A percentile compares a stretch with the other conserved stretches of the same genome.
Conservation (phyloP, 768 basidiomycete species). For the Russula griseocarnosa region DNA sequence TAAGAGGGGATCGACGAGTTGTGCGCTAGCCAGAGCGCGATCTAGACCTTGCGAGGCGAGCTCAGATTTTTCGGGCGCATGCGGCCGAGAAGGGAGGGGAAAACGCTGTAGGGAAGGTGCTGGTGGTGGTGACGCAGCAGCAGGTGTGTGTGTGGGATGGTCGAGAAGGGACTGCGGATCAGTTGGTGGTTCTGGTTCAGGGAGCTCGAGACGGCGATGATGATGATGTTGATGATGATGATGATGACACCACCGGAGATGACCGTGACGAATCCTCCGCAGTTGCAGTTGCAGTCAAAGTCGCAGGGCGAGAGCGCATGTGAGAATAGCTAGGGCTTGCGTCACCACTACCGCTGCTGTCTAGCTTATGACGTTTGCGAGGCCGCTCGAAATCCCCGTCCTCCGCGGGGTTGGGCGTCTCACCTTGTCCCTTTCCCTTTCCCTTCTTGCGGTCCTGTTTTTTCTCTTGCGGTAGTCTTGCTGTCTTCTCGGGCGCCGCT, state of each 20-base stretch:
- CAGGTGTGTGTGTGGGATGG: slow-evolving; percentile 10
- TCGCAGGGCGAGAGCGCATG: not conserved
- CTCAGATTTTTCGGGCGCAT: slow-evolving; percentile 64
- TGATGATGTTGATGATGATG: not conserved
- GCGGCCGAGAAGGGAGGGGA: slow-evolving; percentile 60
- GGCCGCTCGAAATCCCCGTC: slow-evolving; percentile 29
- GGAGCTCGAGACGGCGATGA: not conserved
- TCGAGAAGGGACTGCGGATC: not conserved
- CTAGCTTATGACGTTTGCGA: slow-evolving; percentile 41
- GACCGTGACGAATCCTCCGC: not conserved
- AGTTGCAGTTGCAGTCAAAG: not conserved
- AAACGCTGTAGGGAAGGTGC: slow-evolving; percentile 56
- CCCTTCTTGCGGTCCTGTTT: slow-evolving; percentile 2
- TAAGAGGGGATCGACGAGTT: slow-evolving; percentile 56
- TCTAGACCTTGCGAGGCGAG: slow-evolving; percentile 79
- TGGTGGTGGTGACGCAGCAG: slow-evolving; percentile 33
- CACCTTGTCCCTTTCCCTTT: not conserved
- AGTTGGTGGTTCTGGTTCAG: slow-evolving; percentile 4
- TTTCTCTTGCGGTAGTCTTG: slow-evolving; percentile 5
- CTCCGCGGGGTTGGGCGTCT: not conserved
- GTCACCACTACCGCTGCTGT: not conserved
- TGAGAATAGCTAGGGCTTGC: not conserved
- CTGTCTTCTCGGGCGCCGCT: not conserved
- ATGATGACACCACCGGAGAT: not conserved
- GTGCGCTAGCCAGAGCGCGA: slow-evolving; percentile 63